Evolutionary conservation across 352 stramenopile genomes (phyloP), one percentile per base, ranked within the genome.

Genomic region (Globisporangium solare): DNA sequence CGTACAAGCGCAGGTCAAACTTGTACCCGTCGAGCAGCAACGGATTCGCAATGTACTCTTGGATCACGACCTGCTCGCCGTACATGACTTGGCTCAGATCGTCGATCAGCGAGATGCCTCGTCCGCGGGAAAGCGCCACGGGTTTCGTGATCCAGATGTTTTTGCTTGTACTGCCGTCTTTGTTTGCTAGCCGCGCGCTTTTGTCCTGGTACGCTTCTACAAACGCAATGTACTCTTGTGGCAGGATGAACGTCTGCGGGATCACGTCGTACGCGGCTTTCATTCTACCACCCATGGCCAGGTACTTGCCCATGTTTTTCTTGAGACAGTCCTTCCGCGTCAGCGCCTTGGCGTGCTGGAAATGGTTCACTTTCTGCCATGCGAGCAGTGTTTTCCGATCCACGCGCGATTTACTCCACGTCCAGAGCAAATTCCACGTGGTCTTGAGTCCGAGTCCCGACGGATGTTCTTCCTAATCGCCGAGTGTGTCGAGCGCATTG

Each of bases 141-240:
- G 94, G 94, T 54, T 98, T 98, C 71, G 97, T 89, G 64, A 98
- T 98, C 94, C 92, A 98, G 50, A 95, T 82, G 48, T 97, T 97
- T 41, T 85, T 80, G n/a, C 31, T 56, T 13, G 60, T 0, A 10
- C 35, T 20, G 3, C 51, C 50, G 2, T 11, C 21, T 6, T 51
- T 50, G 46, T 42, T 20, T 11, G 45, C 18, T 18, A 85, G 59
- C 22, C 22, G 35, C 17, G 64, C 63, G 24, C 56, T 56, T 11
- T 79, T 74, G 18, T 76, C 73, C 47, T 91, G 82, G 51, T 94
- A 97, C 3, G 85, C 82, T 43, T 92, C 68, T 0, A 97, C 83
- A 47, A 98, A 97, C 50, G 68, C 68, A 0, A 94, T 82, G 58
- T 97, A 97, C 58, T 98, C 92, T 43, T 97, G 80, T 4, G 95